Conservation (phyloP, 2,329 filamentous ascomycete species). For the Penicillium glabrum region DNA sequence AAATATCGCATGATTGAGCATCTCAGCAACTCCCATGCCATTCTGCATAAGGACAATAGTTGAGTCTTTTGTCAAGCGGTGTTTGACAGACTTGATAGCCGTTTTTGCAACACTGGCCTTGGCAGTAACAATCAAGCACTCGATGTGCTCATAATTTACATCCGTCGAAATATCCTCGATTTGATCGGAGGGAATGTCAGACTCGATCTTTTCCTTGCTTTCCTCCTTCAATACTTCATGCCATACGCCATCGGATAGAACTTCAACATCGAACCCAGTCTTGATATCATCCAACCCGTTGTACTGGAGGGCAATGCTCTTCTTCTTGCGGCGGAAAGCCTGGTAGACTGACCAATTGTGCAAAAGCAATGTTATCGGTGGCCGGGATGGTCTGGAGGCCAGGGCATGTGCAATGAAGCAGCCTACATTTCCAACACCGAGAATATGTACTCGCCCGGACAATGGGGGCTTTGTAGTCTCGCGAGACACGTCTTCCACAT, state of each 20-base stretch:
- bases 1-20: constrained; percentile 71
- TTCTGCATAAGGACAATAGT: constrained; percentile 77
- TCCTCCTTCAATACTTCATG: constrained; percentile 20
- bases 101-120: constrained; percentile 70
- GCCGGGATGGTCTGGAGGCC: constrained; percentile 58
- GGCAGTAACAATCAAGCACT: constrained; percentile 74
- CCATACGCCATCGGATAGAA: constrained; percentile 35
- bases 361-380: constrained; percentile 78
- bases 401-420: constrained; percentile 75
- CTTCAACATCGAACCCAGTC: constrained; percentile 46
- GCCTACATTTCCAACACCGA: constrained; percentile 80
- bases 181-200: background rate
- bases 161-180: constrained; percentile 8
- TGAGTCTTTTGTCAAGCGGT: constrained; percentile 65
- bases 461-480: constrained; percentile 22
- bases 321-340: constrained; percentile 32
- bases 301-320: constrained; percentile 36
- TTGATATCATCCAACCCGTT: constrained; percentile 44
- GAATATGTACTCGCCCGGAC: constrained; percentile 65
- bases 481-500: constrained; percentile 22
- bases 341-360: constrained; percentile 52
- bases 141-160: constrained; percentile 55
- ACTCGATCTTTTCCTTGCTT: background rate
- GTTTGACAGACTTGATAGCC: constrained; percentile 65
- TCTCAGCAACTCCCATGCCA: constrained; percentile 80